Evolutionary conservation across 2,329 filamentous ascomycete species (phyloP).

Genomic region (Coniochaeta prunicola): DNA sequence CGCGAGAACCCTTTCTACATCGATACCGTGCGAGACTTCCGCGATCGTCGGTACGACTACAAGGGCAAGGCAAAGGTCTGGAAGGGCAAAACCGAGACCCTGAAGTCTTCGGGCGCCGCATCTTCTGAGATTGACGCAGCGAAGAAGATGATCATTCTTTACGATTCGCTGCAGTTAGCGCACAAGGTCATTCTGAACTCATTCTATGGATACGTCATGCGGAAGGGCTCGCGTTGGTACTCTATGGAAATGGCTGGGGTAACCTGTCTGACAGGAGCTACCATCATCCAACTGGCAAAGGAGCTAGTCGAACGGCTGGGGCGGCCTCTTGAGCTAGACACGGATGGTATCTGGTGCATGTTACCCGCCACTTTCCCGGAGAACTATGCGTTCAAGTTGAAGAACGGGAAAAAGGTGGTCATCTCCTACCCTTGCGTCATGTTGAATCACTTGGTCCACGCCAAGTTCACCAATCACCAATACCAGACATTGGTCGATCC

Average conservation of each 20-base stretch:
- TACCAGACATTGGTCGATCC: slow-evolving; percentile 85
- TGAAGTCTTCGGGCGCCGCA: slow-evolving; percentile 76
- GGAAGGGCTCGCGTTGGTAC: slow-evolving; percentile 98
- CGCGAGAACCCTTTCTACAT: slow-evolving; percentile 98
- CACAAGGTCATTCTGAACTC: slow-evolving; percentile 99
- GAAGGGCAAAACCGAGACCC: slow-evolving; percentile 88
- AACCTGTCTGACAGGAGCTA: slow-evolving; percentile 91
- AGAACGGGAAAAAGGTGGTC: slow-evolving; percentile 91
- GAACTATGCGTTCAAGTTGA: slow-evolving; percentile 89
- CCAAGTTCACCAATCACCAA: slow-evolving; percentile 91
- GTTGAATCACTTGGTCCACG: slow-evolving; percentile 96
- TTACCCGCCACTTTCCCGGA: slow-evolving; percentile 92
- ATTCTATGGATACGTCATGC: slow-evolving; percentile 99
- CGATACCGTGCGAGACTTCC: slow-evolving; percentile 89
- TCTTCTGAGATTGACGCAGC: slow-evolving; percentile 77
- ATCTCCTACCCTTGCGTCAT: slow-evolving; percentile 98
- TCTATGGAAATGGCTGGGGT: slow-evolving; percentile 99
- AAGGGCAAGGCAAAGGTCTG: slow-evolving; percentile 97
- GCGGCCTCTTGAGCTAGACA: slow-evolving; percentile 87
- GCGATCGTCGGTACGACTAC: slow-evolving; percentile 96
- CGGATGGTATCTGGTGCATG: slow-evolving; percentile 99
- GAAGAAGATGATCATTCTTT: slow-evolving; percentile 98
- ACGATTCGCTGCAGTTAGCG: slow-evolving; percentile 89
- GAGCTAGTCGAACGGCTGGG: slow-evolving; percentile 91
- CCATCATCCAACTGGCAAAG: slow-evolving; percentile 93